Conservation (phyloP, 352 stramenopile species). For the Vaucheria bursata region DNA sequence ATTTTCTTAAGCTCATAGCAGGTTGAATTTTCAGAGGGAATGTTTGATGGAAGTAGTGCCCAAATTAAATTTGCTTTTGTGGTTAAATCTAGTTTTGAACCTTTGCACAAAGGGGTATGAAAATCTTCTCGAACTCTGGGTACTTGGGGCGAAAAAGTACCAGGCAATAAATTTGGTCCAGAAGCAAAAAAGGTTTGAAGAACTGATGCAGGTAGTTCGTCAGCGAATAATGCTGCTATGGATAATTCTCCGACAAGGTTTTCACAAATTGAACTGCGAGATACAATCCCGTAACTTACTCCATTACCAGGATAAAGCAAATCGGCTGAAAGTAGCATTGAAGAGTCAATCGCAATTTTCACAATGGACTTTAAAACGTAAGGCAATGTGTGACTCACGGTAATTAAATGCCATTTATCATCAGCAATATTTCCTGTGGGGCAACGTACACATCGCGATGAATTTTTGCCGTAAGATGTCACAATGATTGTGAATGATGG, state of each 20-base stretch:
- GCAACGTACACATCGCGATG: conserved; percentile 10
- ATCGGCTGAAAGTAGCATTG: conserved; percentile 11
- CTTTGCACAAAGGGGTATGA: neutral
- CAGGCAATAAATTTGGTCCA: conserved; percentile 28
- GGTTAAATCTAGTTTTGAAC: neutral
- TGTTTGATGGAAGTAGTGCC: neutral
- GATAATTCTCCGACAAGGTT: conserved; percentile 21
- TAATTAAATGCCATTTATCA: conserved; percentile 22
- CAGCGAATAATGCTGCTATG: conserved; percentile 21
- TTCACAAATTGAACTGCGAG: conserved; percentile 15
- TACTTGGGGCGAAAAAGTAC: conserved; percentile 11
- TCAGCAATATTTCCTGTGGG: neutral
- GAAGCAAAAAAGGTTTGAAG: conserved; percentile 18
- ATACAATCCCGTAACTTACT: conserved; percentile 17
- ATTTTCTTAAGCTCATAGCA: conserved; percentile 7
- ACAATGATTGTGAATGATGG: conserved; percentile 10
- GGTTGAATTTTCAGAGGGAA: neutral
- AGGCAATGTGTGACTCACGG: conserved; percentile 34
- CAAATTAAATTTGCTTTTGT: neutral
- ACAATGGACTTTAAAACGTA: conserved; percentile 37
- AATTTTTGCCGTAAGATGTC: conserved; percentile 26
- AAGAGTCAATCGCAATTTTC: conserved; percentile 14
- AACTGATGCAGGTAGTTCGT: conserved; percentile 23
- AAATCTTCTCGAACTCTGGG: neutral
- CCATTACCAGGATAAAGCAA: conserved; percentile 2